Evolutionary conservation across 2,329 filamentous ascomycete genomes (phyloP), one percentile per base, ranked within the genome.

Genomic region (Bipolaris cookei): DNA sequence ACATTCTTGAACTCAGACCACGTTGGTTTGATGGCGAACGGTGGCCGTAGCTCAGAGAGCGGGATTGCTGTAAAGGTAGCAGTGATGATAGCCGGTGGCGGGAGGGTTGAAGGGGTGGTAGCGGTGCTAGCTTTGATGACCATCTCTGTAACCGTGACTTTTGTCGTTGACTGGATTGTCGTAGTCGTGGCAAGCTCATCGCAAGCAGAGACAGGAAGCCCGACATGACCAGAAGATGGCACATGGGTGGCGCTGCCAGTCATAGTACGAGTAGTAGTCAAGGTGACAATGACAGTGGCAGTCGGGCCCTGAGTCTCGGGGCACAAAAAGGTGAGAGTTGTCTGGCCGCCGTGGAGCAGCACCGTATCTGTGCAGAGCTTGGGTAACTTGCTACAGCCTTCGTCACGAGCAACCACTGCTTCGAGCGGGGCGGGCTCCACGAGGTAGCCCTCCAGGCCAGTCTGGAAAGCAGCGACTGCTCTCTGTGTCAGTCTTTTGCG

Each of bases 321-420:
- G 37, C 68, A 71, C 6, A 70, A 47, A 32, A 69, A 71, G 30
- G 67, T 69, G 20, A 70, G 35, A n/a, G 45, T 62, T 4, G 58
- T 70, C n/a, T 60, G 50, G 16, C 42, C 18, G 14, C 66, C 66
- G 8, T 52, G 37, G 23, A 70, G 44, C 52, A 63, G 52, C 13
- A 48, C 66, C 5, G 55, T 13, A n/a, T 55, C 64, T 6, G 67
- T 69, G 51, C 68, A 71, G 14, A 71, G 59, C 46, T 54, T 58
- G 13, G 66, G 63, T 16, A 63, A 55, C 59, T 53, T 45, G 3
- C 51, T 21, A 21, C 66, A 69, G 51, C 25, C 38, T 28, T 28
- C 41, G 16, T 57, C 52, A 37, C 59, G 58, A 49, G 56, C 41
- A 38, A 35, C 45, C 38, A 64, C 46, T 20, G 54, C 58, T 2